These are phyloP conservation scores for Ustilago xerochloae DNA, from an alignment of 1,284 basidiomycete genomes.

Conservation along the genomic window DNA sequence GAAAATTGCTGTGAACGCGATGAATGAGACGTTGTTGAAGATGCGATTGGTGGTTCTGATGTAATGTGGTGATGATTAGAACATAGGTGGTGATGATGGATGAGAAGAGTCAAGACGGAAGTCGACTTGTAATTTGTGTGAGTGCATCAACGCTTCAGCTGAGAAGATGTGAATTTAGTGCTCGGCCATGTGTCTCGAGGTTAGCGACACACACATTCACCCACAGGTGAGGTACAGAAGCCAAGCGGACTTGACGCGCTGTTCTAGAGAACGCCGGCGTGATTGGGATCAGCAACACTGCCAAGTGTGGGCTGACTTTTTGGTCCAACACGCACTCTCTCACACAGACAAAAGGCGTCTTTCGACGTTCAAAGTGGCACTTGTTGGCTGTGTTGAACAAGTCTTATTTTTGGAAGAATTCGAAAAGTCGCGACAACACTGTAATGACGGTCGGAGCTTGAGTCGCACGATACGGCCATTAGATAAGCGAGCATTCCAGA, in stretches of 20 bases:
- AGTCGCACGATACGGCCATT: background rate
- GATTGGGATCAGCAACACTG: background rate
- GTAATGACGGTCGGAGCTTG: background rate
- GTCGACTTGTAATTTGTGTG: too few relatives aligned
- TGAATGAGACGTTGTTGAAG: background rate
- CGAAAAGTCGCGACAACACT: background rate
- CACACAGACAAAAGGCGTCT: background rate
- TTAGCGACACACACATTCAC: background rate
- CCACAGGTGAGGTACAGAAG: background rate
- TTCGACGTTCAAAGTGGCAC: background rate
- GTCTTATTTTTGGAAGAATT: constrained; percentile 18
- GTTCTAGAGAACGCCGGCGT: constrained; percentile 3
- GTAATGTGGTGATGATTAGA: background rate
- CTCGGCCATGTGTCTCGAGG: constrained; percentile 11
- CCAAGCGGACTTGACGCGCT: background rate
- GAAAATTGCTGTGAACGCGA: background rate
- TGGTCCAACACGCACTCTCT: background rate
- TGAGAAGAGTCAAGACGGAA: background rate
- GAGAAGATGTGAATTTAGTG: constrained; percentile 10
- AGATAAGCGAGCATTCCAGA: background rate
- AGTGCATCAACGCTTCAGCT: background rate
- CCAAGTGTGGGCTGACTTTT: constrained; percentile 13
- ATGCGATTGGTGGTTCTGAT: background rate
- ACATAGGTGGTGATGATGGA: background rate
- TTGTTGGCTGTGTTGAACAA: constrained; percentile 6